Base-by-base conservation (phyloP, 768 basidiomycete species). In the Kwoniella pini region DNA sequence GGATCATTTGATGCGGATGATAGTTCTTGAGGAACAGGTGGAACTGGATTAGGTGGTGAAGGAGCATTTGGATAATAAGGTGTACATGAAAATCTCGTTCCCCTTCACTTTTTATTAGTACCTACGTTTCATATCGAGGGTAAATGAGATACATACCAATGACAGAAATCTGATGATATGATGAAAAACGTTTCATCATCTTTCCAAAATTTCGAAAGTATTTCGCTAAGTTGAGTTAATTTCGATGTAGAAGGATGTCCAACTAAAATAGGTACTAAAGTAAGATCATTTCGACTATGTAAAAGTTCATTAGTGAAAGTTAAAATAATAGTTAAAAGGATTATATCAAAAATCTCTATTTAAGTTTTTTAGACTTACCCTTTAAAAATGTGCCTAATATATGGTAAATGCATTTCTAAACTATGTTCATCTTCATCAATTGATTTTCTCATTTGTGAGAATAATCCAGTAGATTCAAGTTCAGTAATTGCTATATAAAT, bases 331-430 rank as follows among this genome's bases (percentile, higher is more conserved):
- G 33, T 36, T 36, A 9, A 15, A 12, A 11, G 19, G 44, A 24
- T 19, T 36, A 7, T 36, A 36, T 36, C n/a, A 24, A 52, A 42
- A 43, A 11, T 31, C 49, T 27, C 22, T 17, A 13, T 21, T 26
- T 38, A 12, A 24, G 15, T 15, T 36, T 36, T 36, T 7, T 15
- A 52, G 24, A 46, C 72, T 54, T 42, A 76, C 75, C 54, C 67
- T 11, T 60, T 42, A 53, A 79, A 77, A 9, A 77, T 60, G 53
- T 72, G 67, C 26, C 75, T 63, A 30, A 79, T 69, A 49, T 67
- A 80, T n/a, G 95, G 93, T 17, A 98, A 83, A 71, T 98, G 94
- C 91, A 99, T 94, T 80, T 99, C 96, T 55, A 99, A 85, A 73
- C 91, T 94, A 76, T 99, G 96, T 71, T 99, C 96, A 27, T 88